phyloP scores from a whole-genome alignment of 441 rosid species.

The Adansonia grandidieri region DNA sequence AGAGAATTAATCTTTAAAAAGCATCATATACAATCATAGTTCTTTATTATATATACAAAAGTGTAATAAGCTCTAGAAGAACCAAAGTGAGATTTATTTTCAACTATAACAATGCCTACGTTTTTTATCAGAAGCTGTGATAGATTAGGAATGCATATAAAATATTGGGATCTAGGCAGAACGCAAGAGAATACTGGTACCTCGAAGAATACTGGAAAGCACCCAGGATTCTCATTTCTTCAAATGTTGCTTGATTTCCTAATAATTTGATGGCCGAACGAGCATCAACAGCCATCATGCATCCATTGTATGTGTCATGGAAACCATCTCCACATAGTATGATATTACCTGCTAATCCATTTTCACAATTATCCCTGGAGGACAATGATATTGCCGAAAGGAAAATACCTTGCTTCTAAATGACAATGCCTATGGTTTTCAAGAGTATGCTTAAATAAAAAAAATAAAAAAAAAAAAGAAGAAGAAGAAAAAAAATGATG shows the following conservation, averaged over 20 bases:
- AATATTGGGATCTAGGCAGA: not conserved
- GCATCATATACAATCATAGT: no score
- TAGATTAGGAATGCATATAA: not conserved
- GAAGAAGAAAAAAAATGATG: no score
- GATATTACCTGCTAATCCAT: constrained; percentile 41
- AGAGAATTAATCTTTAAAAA: no score
- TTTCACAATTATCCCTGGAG: not conserved
- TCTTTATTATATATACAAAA: no score
- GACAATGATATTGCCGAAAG: not conserved
- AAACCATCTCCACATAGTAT: constrained; percentile 53
- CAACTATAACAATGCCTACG: not conserved
- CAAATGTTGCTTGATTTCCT: constrained; percentile 67
- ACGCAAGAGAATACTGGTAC: constrained; percentile 27
- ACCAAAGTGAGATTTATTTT: no score
- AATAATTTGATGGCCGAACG: constrained; percentile 66
- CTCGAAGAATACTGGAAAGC: constrained; percentile 81
- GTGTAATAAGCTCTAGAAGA: no score
- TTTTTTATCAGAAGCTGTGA: not conserved
- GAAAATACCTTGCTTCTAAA: not conserved
- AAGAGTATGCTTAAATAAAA: not conserved
- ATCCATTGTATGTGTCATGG: constrained; percentile 48
- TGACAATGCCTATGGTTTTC: not conserved
- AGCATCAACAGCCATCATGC: constrained; percentile 71
- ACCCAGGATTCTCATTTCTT: constrained; percentile 78
- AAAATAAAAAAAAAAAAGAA: no score